Conservation (phyloP, 305 asterid genomes). For the Nicotiana rustica region DNA sequence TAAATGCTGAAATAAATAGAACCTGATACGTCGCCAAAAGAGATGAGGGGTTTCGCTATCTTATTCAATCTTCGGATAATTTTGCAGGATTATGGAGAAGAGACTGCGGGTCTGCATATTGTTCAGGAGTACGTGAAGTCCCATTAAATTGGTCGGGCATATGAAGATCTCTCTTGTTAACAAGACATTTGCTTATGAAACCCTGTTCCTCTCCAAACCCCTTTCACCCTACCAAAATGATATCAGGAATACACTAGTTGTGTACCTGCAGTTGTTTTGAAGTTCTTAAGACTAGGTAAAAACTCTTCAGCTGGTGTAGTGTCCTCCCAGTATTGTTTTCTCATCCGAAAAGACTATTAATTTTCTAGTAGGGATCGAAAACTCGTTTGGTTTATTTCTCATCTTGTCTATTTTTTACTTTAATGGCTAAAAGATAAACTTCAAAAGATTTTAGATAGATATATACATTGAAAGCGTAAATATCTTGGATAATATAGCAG, state of each 20-base stretch:
- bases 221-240: not conserved
- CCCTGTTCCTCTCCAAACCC: too few species aligned
- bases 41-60: not conserved
- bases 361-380: not conserved
- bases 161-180: not conserved
- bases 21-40: not conserved
- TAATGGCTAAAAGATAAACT: not conserved
- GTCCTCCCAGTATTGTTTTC: not conserved
- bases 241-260: not conserved
- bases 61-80: not conserved
- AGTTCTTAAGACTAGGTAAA: constrained; percentile 6
- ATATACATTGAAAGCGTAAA: not conserved
- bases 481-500: not conserved
- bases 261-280: not conserved
- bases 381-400: not conserved
- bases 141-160: constrained; percentile 33
- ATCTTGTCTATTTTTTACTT: not conserved
- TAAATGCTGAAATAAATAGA: not conserved
- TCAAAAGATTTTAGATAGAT: not conserved
- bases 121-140: constrained; percentile 53
- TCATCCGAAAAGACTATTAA: not conserved
- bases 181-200: too few species aligned
- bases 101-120: constrained; percentile 59
- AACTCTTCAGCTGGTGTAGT: not conserved
- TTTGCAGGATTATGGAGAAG: constrained; percentile 66